Percentiles rank a stretch among this genome's conserved stretches.
Conservation (phyloP, 1,284 basidiomycete species). For the Serendipita sp. region DNA sequence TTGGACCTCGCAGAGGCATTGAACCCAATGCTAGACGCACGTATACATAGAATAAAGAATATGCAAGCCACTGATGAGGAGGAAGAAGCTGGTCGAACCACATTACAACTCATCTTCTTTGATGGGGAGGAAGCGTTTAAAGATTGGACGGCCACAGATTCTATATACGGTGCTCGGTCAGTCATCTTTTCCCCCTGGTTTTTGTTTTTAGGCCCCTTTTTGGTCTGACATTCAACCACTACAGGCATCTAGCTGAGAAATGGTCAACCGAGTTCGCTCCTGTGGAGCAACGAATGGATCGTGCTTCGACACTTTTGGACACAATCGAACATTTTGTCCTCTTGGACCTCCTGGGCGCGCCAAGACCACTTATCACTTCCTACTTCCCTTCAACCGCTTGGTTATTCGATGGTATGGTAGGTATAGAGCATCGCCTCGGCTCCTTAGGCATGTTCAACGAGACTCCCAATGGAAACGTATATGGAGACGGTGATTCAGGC, state of each 20-base stretch:
- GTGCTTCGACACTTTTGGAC: conserved; percentile 45
- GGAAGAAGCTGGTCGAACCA: conserved; percentile 56
- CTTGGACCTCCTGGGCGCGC: conserved; percentile 75
- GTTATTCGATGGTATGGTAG: conserved; percentile 66
- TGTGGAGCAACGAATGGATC: conserved; percentile 41
- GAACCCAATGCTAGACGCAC: conserved; percentile 50
- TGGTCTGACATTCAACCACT: neutral
- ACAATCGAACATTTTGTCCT: conserved; percentile 82
- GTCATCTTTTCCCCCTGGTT: neutral
- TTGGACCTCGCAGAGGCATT: conserved; percentile 78
- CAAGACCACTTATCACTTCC: conserved; percentile 55
- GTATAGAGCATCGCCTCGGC: conserved; percentile 49
- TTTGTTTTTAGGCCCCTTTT: neutral
- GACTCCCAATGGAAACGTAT: conserved; percentile 26
- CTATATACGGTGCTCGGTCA: conserved; percentile 84
- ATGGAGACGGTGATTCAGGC: conserved; percentile 26
- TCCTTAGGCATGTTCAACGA: conserved; percentile 33
- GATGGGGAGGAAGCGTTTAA: conserved; percentile 97
- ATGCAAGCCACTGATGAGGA: conserved; percentile 52
- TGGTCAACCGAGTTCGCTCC: conserved; percentile 62
- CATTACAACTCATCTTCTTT: conserved; percentile 91
- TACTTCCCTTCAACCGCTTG: conserved; percentile 83
- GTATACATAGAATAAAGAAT: conserved; percentile 41
- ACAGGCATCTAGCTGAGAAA: conserved; percentile 69
- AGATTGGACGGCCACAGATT: conserved; percentile 80